Conservation (phyloP, 352 stramenopile genomes). For the Globisporangium canariense region DNA sequence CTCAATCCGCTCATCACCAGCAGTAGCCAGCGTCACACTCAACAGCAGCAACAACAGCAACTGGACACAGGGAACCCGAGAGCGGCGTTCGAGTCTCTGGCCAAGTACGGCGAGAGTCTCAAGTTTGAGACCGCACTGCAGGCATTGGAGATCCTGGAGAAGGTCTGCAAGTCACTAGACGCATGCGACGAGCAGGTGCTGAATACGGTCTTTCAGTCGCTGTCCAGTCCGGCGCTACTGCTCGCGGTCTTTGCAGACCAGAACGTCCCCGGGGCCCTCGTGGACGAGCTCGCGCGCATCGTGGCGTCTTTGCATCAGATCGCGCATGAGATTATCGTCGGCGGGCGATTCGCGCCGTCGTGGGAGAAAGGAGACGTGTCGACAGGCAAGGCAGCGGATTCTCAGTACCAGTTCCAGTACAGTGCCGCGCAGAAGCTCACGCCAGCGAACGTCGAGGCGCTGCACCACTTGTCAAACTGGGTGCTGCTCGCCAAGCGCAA, state of each 20-base stretch:
- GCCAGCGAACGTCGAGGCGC: conserved; percentile 65
- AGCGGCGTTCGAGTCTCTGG: conserved; percentile 40
- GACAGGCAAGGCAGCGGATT: background rate
- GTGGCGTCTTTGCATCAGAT: conserved; percentile 48
- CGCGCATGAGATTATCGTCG: conserved; percentile 44
- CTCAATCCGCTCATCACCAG: background rate
- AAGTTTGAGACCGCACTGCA: conserved; percentile 57
- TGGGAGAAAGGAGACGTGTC: conserved; percentile 3
- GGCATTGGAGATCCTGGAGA: conserved; percentile 61
- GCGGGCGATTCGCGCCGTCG: conserved; percentile 30
- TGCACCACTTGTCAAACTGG: conserved; percentile 79
- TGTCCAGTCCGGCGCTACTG: conserved; percentile 67
- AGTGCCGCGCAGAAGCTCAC: conserved; percentile 28
- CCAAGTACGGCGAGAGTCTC: conserved; percentile 47
- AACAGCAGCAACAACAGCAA: background rate
- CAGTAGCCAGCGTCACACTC: background rate
- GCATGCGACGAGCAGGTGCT: conserved; percentile 17
- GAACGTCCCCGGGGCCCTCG: conserved; percentile 32
- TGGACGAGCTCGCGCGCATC: conserved; percentile 58
- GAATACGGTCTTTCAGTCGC: conserved; percentile 24
- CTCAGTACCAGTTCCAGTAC: background rate
- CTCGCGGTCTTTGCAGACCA: conserved; percentile 51
- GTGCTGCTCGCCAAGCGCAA: conserved; percentile 75
- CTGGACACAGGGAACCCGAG: conserved; percentile 12
- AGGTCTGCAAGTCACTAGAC: conserved; percentile 13